A percentile compares a stretch with the other conserved stretches of the same genome.
Conservation (phyloP, 805 yeast species). For the Geotrichum ghanense region DNA sequence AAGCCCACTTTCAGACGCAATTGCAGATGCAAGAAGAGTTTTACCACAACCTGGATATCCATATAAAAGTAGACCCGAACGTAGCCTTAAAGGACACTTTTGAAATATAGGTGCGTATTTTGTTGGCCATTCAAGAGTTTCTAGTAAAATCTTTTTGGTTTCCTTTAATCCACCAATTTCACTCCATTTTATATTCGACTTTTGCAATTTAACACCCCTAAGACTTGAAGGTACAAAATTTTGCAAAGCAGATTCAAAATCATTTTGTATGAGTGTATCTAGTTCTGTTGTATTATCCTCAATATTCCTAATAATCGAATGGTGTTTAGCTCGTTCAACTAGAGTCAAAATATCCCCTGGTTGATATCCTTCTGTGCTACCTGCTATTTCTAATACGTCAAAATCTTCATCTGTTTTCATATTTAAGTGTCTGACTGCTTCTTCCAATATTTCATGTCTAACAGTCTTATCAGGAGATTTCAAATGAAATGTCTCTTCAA, state of each 20-base stretch:
- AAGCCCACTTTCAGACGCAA: conserved; percentile 86
- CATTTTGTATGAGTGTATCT: conserved; percentile 17
- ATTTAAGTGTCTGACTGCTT: conserved; percentile 28
- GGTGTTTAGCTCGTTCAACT: conserved; percentile 44
- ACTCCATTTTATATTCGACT: conserved; percentile 63
- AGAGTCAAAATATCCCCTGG: conserved; percentile 71
- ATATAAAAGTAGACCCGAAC: conserved; percentile 83
- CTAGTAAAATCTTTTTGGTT: conserved; percentile 66
- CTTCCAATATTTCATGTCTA: conserved; percentile 37
- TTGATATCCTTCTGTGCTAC: conserved; percentile 79
- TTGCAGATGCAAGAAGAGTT: conserved; percentile 84
- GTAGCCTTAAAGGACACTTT: conserved; percentile 70
- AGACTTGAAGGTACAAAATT: conserved; percentile 72
- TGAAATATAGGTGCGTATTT: conserved; percentile 92
- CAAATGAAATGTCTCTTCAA: conserved; percentile 51
- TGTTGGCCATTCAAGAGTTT: conserved; percentile 95
- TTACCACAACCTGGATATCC: conserved; percentile 99
- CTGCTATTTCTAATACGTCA: conserved; percentile 39
- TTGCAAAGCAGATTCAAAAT: conserved; percentile 46
- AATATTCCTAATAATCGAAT: conserved; percentile 19
- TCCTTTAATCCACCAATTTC: conserved; percentile 82
- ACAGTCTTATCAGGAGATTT: conserved; percentile 58
- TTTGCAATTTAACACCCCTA: conserved; percentile 78
- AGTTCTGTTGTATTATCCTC: conserved; percentile 4
- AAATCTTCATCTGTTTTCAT: conserved; percentile 31